phyloP scores from a whole-genome alignment of 441 rosid genomes.

The Erodium trifolium region DNA sequence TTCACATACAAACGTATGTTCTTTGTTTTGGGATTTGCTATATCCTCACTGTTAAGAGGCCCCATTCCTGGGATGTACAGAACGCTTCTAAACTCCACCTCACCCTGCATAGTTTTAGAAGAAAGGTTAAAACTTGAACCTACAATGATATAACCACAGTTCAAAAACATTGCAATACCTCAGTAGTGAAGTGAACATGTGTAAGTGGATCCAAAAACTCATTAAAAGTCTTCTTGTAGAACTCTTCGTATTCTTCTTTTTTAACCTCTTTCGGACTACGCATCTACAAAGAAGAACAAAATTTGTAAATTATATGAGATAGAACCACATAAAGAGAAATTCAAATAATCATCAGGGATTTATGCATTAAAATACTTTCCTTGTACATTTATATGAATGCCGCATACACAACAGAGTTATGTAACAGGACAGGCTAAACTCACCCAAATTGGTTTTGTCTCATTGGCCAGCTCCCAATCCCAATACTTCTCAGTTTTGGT shows the following conservation, averaged over 20 bases:
- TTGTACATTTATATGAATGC: not conserved
- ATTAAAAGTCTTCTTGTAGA: slow-evolving; percentile 85
- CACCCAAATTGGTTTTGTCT: slow-evolving; percentile 95
- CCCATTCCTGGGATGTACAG: slow-evolving; percentile 95
- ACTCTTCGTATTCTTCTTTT: slow-evolving; percentile 76
- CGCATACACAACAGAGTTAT: not conserved
- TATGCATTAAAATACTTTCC: not conserved
- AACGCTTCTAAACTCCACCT: slow-evolving; percentile 95
- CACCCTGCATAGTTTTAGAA: slow-evolving; percentile 52
- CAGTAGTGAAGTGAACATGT: slow-evolving; percentile 78
- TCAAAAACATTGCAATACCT: slow-evolving; percentile 35
- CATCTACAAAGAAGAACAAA: slow-evolving; percentile 41
- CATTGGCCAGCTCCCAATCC: slow-evolving; percentile 96
- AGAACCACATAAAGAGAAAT: slow-evolving; percentile 9
- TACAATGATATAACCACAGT: not conserved
- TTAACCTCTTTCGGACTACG: slow-evolving; percentile 71
- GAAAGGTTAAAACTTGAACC: slow-evolving; percentile 12
- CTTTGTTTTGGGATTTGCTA: slow-evolving; percentile 78
- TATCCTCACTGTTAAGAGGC: slow-evolving; percentile 90
- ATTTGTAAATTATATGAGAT: not conserved
- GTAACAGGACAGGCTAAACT: slow-evolving; percentile 18
- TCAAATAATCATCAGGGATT: not conserved
- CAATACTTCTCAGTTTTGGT: slow-evolving; percentile 93
- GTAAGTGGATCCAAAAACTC: slow-evolving; percentile 92
- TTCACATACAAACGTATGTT: slow-evolving; percentile 83